phyloP scores from a whole-genome alignment of 495 filamentous ascomycete species.

The Neurospora discreta region DNA sequence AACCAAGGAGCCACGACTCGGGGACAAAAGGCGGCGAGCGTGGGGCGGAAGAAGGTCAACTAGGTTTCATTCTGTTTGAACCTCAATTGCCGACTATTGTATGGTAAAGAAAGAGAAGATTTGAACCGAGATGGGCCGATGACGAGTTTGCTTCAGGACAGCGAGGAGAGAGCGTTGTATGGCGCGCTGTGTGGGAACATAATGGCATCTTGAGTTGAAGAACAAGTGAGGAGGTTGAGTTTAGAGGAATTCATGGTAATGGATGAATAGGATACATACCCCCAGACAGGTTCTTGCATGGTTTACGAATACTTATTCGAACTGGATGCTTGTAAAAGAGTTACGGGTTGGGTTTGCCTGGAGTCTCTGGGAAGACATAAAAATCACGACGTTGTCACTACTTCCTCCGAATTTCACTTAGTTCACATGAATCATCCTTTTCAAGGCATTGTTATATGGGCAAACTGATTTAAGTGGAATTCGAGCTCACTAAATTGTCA shows the following conservation, averaged over 20 bases:
- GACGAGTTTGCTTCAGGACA: not conserved
- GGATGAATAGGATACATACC: not conserved
- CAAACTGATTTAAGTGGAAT: not conserved
- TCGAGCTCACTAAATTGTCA: not conserved
- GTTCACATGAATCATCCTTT: not conserved
- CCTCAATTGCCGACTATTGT: not conserved
- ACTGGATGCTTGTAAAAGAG: not conserved
- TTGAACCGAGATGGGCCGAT: too few relatives aligned
- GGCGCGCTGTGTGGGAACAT: not conserved
- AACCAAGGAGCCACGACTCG: conserved; percentile 11
- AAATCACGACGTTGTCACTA: not conserved
- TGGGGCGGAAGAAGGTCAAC: conserved; percentile 13
- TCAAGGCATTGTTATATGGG: not conserved
- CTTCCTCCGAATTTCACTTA: not conserved
- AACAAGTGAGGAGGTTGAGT: not conserved
- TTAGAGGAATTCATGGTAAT: not conserved
- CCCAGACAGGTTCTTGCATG: not conserved
- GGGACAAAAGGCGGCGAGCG: conserved; percentile 2
- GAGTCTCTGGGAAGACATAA: not conserved
- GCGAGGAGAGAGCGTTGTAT: not conserved
- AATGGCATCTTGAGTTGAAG: not conserved
- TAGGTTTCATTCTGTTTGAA: too few relatives aligned
- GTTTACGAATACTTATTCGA: not conserved
- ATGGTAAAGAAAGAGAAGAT: too few relatives aligned
- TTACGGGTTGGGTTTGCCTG: not conserved